Evolutionary conservation across 23 red algal species (phyloP).

Genomic region (Gracilaria domingensis): DNA sequence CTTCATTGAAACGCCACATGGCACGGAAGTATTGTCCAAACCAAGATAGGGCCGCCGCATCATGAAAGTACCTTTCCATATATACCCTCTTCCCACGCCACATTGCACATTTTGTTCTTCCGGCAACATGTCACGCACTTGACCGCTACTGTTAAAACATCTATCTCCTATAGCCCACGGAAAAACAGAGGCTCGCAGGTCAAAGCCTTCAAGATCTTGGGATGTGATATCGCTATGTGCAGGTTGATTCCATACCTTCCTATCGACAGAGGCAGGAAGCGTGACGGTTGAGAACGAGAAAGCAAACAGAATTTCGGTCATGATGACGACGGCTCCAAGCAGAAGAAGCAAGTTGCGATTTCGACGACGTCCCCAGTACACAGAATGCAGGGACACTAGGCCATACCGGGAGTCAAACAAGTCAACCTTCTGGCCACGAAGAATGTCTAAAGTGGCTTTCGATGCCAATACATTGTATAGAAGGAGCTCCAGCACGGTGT

Average conservation of each 20-base stretch:
- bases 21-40: background rate
- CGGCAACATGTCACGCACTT: background rate
- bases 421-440: background rate
- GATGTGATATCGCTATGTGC: background rate
- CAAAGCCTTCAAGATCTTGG: background rate
- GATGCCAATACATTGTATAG: background rate
- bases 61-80: background rate
- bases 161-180: background rate
- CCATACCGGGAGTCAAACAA: background rate
- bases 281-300: conserved; percentile 7
- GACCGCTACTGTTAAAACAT: background rate
- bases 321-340: background rate
- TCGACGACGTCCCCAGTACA: background rate
- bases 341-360: background rate
- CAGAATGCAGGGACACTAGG: background rate
- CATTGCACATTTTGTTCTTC: background rate
- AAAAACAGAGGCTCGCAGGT: background rate
- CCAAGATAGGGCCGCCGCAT: background rate
- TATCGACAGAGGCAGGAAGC: background rate
- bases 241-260: background rate
- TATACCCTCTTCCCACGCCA: background rate
- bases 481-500: background rate
- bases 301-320: background rate
- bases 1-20: background rate
- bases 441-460: conserved; percentile 7